These are phyloP conservation scores for Mycena rebaudengoi DNA, from an alignment of 768 basidiomycete species.

Conservation along the genomic window DNA sequence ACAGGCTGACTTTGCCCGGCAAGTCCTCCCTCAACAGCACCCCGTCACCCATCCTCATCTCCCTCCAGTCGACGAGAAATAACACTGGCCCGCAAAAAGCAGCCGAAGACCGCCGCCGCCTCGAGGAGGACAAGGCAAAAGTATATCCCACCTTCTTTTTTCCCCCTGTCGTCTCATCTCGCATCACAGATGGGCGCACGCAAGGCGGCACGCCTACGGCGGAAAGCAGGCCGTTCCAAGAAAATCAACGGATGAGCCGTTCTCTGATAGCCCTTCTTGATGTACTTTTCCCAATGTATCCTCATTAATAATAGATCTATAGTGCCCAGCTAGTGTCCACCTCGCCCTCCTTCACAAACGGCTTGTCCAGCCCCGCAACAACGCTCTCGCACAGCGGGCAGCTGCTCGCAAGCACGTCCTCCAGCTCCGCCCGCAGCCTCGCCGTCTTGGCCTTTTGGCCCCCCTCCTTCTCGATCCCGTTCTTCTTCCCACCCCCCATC, in stretches of 20 bases:
- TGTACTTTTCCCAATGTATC: conserved; percentile 12
- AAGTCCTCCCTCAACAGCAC: conserved; percentile 22
- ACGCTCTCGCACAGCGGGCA: conserved; percentile 96
- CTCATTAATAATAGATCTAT: conserved; percentile 43
- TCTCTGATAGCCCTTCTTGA: not conserved
- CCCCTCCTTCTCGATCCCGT: conserved; percentile 56
- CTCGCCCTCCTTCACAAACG: conserved; percentile 85
- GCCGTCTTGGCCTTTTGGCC: conserved; percentile 75
- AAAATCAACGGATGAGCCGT: conserved; percentile 75
- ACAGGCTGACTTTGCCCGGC: conserved; percentile 71
- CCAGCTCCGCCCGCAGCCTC: conserved; percentile 83
- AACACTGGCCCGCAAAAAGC: conserved; percentile 76
- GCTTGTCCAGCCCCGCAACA: conserved; percentile 83
- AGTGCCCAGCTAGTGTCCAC: conserved; percentile 81
- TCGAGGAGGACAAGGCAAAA: conserved; percentile 74
- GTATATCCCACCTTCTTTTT: conserved; percentile 39
- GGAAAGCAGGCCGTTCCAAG: conserved; percentile 79
- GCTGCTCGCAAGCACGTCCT: conserved; percentile 86
- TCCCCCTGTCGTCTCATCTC: not conserved
- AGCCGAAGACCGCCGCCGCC: conserved; percentile 73
- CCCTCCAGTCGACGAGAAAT: conserved; percentile 67
- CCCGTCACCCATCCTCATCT: not conserved
- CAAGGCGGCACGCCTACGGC: conserved; percentile 76
- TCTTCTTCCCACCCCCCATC: conserved; percentile 63
- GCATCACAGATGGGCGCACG: conserved; percentile 76